Evolutionary conservation across 202 grass and related monocot species (phyloP).

Genomic region (Alloteropsis angusta): DNA sequence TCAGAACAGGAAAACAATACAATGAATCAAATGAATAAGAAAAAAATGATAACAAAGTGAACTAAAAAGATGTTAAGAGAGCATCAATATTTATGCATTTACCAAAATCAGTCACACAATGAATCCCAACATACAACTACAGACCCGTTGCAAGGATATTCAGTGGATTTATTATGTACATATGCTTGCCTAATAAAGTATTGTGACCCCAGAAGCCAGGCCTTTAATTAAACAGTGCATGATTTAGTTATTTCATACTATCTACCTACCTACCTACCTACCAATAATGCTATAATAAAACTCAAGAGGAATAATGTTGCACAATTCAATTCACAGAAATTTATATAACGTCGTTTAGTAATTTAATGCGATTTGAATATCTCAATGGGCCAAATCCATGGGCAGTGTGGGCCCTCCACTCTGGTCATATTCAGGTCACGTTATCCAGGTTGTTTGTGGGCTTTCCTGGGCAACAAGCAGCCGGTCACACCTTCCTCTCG

Average conservation of each 20-base stretch:
- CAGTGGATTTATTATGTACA: not conserved
- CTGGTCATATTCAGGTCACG: not conserved
- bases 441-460: not conserved
- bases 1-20: not conserved
- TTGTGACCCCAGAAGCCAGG: not conserved
- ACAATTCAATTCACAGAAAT: not conserved
- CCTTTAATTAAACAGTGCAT: not conserved
- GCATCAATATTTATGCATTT: not conserved
- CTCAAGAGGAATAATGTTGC: not conserved
- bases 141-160: not conserved
- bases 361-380: not conserved
- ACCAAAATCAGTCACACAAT: not conserved
- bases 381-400: not conserved
- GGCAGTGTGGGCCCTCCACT: not conserved
- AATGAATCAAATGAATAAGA: not conserved
- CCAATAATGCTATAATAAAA: not conserved
- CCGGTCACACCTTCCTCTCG: not conserved
- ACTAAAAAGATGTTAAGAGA: not conserved
- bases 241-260: constrained; percentile 2
- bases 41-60: not conserved
- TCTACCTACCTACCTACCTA: not conserved
- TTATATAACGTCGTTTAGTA: not conserved
- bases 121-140: not conserved
- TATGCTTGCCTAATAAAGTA: not conserved
- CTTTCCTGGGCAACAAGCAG: not conserved